Percentiles rank a stretch among this genome's conserved stretches.
These are phyloP conservation scores for Ophiostoma angusticollis DNA, from an alignment of 2,329 filamentous ascomycete genomes.

Conservation along the genomic window DNA sequence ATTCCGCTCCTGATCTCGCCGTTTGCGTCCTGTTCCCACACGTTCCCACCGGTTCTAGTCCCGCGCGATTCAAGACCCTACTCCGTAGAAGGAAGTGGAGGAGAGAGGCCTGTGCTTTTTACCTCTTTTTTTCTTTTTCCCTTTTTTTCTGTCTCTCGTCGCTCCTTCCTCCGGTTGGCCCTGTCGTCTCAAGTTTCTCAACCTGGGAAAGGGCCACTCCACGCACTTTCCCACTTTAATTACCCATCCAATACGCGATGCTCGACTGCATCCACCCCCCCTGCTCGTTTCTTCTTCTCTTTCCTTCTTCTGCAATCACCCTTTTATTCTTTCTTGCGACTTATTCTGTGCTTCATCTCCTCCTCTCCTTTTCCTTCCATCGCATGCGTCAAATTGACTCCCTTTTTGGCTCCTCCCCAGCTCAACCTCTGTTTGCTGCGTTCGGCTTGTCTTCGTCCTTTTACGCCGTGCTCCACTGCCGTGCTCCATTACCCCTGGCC, in stretches of 20 bases:
- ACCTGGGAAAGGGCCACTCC: conserved; percentile 2
- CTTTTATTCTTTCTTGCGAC: background rate
- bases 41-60: too few species aligned
- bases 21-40: too few species aligned
- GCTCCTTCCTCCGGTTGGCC: conserved; percentile 3
- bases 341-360: background rate
- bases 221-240: conserved; percentile 10
- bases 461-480: too few species aligned
- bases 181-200: too few species aligned
- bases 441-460: too few species aligned
- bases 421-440: too few species aligned
- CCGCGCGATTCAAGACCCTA: background rate
- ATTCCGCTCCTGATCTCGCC: too few species aligned
- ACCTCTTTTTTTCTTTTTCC: background rate
- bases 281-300: conserved; percentile 5
- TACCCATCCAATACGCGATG: too few species aligned
- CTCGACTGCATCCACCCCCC: conserved; percentile 1
- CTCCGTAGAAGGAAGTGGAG: background rate
- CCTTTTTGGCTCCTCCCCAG: background rate
- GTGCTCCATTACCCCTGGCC: too few species aligned
- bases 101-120: conserved; percentile 2
- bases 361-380: conserved; percentile 2
- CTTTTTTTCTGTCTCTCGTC: background rate
- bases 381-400: too few species aligned
- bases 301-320: background rate